A percentile compares a stretch with the other conserved stretches of the same genome.
phyloP scores from a whole-genome alignment of 768 basidiomycete species.

The Tephrocybe rancida region DNA sequence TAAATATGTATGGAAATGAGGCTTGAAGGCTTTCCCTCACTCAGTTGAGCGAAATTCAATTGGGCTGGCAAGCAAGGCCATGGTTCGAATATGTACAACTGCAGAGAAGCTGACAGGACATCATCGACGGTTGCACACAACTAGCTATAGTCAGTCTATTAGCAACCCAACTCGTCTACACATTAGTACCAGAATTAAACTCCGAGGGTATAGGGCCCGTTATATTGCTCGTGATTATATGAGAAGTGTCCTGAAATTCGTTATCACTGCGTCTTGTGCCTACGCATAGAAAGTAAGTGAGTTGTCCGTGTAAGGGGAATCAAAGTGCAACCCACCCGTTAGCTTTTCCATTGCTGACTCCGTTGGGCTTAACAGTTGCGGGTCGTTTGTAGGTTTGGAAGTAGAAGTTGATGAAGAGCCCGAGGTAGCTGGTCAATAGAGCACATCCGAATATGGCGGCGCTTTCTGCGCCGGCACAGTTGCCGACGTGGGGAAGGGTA shows the following conservation, averaged over 20 bases:
- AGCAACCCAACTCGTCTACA: constrained; percentile 21
- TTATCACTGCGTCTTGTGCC: constrained; percentile 33
- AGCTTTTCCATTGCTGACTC: constrained; percentile 44
- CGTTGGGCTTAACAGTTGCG: constrained; percentile 40
- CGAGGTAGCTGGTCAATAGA: constrained; percentile 87
- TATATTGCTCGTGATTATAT: constrained; percentile 33
- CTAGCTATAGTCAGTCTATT: constrained; percentile 5
- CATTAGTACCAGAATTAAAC: constrained; percentile 37
- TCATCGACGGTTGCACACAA: too few species aligned
- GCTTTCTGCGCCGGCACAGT: constrained; percentile 87
- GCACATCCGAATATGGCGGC: constrained; percentile 90
- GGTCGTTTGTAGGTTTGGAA: constrained; percentile 83
- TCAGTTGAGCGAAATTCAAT: too few species aligned
- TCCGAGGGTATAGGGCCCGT: constrained; percentile 38
- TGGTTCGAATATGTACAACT: too few species aligned
- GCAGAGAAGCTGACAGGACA: too few species aligned
- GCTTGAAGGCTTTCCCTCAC: too few species aligned
- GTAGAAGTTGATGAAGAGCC: constrained; percentile 96
- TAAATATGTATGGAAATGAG: too few species aligned
- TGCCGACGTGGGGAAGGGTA: constrained; percentile 67
- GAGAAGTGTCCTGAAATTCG: constrained; percentile 9
- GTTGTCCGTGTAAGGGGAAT: background rate
- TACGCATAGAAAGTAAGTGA: constrained; percentile 19
- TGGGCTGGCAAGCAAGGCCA: too few species aligned
- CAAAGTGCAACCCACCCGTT: constrained; percentile 34